phyloP scores from a whole-genome alignment of 2,329 filamentous ascomycete species.

The Talaromyces pinophilus region DNA sequence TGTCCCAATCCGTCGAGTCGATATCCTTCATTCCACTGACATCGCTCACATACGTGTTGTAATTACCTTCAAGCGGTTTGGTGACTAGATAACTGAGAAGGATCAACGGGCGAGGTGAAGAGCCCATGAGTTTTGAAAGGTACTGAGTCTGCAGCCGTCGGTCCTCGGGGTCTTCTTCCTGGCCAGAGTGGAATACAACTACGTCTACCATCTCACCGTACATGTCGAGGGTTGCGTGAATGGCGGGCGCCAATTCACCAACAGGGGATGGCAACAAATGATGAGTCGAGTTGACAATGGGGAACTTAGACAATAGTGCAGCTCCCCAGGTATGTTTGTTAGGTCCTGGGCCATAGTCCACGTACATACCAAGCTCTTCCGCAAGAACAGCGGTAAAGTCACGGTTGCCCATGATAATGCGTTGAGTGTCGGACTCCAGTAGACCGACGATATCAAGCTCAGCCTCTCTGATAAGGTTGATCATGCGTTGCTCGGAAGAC shows the following conservation, averaged over 20 bases:
- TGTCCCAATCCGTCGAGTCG: constrained; percentile 87
- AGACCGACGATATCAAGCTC: constrained; percentile 97
- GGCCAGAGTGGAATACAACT: constrained; percentile 97
- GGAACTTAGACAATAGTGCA: constrained; percentile 92
- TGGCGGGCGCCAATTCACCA: constrained; percentile 91
- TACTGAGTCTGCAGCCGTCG: constrained; percentile 84
- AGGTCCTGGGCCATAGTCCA: constrained; percentile 92
- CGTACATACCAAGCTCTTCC: constrained; percentile 97
- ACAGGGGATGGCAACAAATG: constrained; percentile 91
- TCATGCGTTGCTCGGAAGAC: constrained; percentile 92
- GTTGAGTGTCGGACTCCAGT: constrained; percentile 87
- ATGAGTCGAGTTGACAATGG: constrained; percentile 94
- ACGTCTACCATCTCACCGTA: constrained; percentile 90
- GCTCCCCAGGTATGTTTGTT: constrained; percentile 99
- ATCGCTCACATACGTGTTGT: constrained; percentile 90
- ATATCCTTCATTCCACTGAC: constrained; percentile 92
- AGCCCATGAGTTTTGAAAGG: constrained; percentile 83
- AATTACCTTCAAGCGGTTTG: constrained; percentile 87
- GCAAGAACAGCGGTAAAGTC: constrained; percentile 94
- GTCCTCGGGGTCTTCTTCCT: constrained; percentile 94
- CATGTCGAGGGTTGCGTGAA: constrained; percentile 92
- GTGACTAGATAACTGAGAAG: constrained; percentile 91
- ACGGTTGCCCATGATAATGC: constrained; percentile 99
- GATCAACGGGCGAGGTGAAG: constrained; percentile 75
- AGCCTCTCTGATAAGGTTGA: constrained; percentile 85